Conservation (phyloP, 352 stramenopile species). For the Thalassiosira pacifica region DNA sequence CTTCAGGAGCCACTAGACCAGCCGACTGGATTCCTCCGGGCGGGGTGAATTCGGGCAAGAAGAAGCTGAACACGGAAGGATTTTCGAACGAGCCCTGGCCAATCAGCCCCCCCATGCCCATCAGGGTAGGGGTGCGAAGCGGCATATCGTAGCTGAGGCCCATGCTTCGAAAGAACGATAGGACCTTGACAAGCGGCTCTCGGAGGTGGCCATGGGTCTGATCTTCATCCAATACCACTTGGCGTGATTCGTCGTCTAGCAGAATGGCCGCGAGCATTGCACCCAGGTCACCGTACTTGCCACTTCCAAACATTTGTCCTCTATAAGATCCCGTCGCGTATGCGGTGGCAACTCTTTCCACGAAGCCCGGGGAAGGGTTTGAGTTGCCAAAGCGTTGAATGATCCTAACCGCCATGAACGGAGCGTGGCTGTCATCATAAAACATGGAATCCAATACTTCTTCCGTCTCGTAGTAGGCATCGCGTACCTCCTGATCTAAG, state of each 20-base stretch:
- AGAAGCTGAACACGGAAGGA: conserved; percentile 71
- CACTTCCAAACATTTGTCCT: conserved; percentile 52
- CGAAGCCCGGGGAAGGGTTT: conserved; percentile 74
- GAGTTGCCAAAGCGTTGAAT: conserved; percentile 74
- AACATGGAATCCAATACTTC: conserved; percentile 74
- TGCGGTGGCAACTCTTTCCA: conserved; percentile 58
- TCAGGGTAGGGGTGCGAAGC: background rate
- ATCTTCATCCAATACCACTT: conserved; percentile 51
- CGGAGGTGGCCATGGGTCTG: conserved; percentile 37
- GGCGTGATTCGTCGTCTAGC: conserved; percentile 55
- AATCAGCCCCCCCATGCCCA: background rate
- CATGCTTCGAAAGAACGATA: conserved; percentile 38
- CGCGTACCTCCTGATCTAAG: conserved; percentile 30
- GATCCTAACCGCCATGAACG: conserved; percentile 70
- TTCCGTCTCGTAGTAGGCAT: conserved; percentile 75
- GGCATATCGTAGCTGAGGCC: conserved; percentile 7
- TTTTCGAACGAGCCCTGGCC: conserved; percentile 38
- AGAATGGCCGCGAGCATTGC: conserved; percentile 71
- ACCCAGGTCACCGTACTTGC: conserved; percentile 75
- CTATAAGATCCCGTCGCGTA: conserved; percentile 70
- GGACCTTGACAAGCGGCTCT: conserved; percentile 69
- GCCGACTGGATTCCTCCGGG: conserved; percentile 21
- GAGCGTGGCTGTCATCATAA: conserved; percentile 67
- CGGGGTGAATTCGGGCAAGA: conserved; percentile 54
- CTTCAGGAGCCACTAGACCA: conserved; percentile 31